Evolutionary conservation across 345 rosid genomes (phyloP).

Genomic region (Adansonia digitata): DNA sequence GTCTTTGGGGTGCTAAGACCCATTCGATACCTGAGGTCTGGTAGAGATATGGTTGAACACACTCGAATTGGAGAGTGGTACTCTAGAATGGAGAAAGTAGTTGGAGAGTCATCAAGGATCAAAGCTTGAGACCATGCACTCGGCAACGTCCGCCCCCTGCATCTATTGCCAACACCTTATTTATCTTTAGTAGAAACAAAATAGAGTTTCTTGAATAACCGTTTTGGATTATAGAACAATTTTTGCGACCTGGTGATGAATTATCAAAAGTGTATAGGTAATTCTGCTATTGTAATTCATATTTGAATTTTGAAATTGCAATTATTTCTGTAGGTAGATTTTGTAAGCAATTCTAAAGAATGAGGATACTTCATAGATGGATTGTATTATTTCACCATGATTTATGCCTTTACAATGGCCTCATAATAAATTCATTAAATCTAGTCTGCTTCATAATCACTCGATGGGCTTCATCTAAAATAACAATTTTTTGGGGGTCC

Average conservation of each 20-base stretch:
- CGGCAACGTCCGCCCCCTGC: neutral
- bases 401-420: neutral
- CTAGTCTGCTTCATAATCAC: neutral
- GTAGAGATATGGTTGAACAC: slow-evolving; percentile 68
- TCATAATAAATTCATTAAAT: neutral
- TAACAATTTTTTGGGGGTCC: neutral
- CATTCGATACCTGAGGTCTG: slow-evolving; percentile 52
- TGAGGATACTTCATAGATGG: neutral
- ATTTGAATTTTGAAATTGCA: neutral
- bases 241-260: neutral
- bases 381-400: neutral
- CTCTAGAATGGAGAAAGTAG: slow-evolving; percentile 52
- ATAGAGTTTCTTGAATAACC: neutral
- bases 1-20: slow-evolving; percentile 66
- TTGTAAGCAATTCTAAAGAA: neutral
- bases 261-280: neutral
- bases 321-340: neutral
- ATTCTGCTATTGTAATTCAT: neutral
- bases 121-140: slow-evolving; percentile 18
- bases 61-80: slow-evolving; percentile 68
- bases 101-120: slow-evolving; percentile 48
- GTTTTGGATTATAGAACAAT: slow-evolving; percentile 1
- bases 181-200: neutral
- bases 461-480: neutral
- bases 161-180: neutral